Conservation (phyloP, 441 rosid species). For the Francoa sonchifolia region DNA sequence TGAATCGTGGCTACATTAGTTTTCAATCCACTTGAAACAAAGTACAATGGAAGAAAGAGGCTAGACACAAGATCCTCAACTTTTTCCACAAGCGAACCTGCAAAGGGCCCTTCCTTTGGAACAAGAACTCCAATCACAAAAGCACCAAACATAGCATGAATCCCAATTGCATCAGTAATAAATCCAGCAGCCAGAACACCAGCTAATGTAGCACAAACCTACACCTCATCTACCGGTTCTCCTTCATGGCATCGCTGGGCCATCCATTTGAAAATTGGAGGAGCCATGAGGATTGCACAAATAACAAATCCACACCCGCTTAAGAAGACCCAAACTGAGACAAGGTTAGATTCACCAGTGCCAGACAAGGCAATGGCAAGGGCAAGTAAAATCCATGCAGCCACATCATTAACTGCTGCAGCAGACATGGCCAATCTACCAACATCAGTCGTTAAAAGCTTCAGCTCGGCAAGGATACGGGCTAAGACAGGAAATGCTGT, state of each 20-base stretch:
- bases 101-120: no score
- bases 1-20: constrained; percentile 1
- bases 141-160: constrained; percentile 6
- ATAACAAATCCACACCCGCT: constrained; percentile 1
- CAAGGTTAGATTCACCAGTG: neutral
- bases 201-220: constrained; percentile 1
- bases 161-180: constrained; percentile 4
- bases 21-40: constrained; percentile 7
- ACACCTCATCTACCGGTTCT: constrained; percentile 5
- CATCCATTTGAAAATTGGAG: neutral
- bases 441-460: no score
- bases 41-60: constrained; percentile 6
- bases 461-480: constrained; percentile 8
- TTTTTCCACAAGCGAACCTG: constrained; percentile 1
- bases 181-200: constrained; percentile 2
- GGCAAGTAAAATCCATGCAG: constrained; percentile 6
- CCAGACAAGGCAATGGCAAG: constrained; percentile 5
- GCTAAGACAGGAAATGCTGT: no score
- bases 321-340: constrained; percentile 6
- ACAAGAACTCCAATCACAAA: constrained; percentile 3
- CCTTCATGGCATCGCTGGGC: constrained; percentile 3
- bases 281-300: neutral
- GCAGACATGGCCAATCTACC: constrained; percentile 7
- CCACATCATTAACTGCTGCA: constrained; percentile 5
- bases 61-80: constrained; percentile 5